Evolutionary conservation across 495 filamentous ascomycete genomes (phyloP).

Genomic region (Neurospora hispaniola): DNA sequence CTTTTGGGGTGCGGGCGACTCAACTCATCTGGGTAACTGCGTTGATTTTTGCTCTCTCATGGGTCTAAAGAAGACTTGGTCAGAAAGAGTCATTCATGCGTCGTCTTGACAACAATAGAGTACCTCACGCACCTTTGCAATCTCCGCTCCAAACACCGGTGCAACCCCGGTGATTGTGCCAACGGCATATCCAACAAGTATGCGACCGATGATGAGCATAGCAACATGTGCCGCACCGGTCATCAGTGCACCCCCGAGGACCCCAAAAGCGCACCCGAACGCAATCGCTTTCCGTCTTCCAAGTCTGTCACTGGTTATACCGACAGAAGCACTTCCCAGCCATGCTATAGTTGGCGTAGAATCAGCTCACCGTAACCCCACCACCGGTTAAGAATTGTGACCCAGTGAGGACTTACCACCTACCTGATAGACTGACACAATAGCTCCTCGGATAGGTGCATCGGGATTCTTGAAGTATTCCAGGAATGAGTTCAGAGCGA

Average conservation of each 20-base stretch:
- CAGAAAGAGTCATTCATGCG: slow-evolving; percentile 12
- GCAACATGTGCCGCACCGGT: slow-evolving; percentile 37
- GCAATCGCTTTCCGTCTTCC: slow-evolving; percentile 39
- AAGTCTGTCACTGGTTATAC: slow-evolving; percentile 33
- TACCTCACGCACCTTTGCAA: slow-evolving; percentile 26
- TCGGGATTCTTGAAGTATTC: slow-evolving; percentile 31
- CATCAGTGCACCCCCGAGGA: slow-evolving; percentile 39
- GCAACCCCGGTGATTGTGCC: slow-evolving; percentile 41
- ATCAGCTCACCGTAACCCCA: slow-evolving; percentile 11
- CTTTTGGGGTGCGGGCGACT: neutral
- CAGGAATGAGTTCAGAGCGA: slow-evolving; percentile 34
- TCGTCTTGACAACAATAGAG: slow-evolving; percentile 19
- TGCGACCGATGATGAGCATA: slow-evolving; percentile 45
- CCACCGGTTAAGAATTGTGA: slow-evolving; percentile 2
- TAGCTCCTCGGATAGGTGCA: slow-evolving; percentile 34
- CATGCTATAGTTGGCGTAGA: slow-evolving; percentile 28
- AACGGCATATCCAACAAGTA: slow-evolving; percentile 39
- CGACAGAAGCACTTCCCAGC: slow-evolving; percentile 37
- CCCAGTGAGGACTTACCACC: slow-evolving; percentile 6
- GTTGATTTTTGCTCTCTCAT: slow-evolving; percentile 37
- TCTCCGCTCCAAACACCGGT: slow-evolving; percentile 32
- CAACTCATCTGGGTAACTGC: slow-evolving; percentile 30
- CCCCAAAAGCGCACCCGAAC: slow-evolving; percentile 36
- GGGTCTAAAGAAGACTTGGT: slow-evolving; percentile 32
- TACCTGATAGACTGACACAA: slow-evolving; percentile 42